Conservation (phyloP, 352 stramenopile genomes). For the Nothophytophthora sp. region DNA sequence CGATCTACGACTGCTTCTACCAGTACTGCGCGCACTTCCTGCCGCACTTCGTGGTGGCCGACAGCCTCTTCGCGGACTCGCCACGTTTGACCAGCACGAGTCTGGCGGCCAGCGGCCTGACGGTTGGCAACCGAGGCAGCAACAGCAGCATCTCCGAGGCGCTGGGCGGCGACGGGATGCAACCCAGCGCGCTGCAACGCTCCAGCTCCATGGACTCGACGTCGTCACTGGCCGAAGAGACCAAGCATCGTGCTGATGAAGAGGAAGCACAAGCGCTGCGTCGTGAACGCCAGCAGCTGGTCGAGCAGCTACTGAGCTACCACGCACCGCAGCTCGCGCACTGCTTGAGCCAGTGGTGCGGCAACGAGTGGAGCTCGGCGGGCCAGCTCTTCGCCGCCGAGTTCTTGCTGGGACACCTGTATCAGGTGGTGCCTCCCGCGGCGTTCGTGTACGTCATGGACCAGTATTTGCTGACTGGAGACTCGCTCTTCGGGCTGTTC, state of each 20-base stretch:
- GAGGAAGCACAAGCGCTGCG: slow-evolving; percentile 31
- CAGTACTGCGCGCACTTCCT: slow-evolving; percentile 79
- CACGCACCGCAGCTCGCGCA: slow-evolving; percentile 70
- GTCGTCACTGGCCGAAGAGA: slow-evolving; percentile 29
- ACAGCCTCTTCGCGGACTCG: slow-evolving; percentile 31
- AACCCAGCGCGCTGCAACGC: slow-evolving; percentile 12
- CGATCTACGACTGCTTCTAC: slow-evolving; percentile 88
- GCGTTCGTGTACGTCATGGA: slow-evolving; percentile 79
- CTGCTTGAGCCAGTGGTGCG: slow-evolving; percentile 73
- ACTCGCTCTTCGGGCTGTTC: slow-evolving; percentile 75
- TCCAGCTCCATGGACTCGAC: slow-evolving; percentile 43
- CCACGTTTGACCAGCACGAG: background rate
- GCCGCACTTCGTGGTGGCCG: slow-evolving; percentile 66
- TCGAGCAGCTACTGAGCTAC: slow-evolving; percentile 75
- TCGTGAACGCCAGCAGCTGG: slow-evolving; percentile 60
- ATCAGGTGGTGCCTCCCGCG: slow-evolving; percentile 56
- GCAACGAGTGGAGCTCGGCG: slow-evolving; percentile 64
- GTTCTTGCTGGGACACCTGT: slow-evolving; percentile 70
- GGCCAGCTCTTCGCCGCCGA: slow-evolving; percentile 51
- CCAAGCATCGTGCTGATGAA: slow-evolving; percentile 29
- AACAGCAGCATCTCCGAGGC: slow-evolving; percentile 33
- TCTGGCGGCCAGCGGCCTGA: slow-evolving; percentile 11
- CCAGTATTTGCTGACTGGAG: slow-evolving; percentile 72
- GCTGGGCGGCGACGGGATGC: slow-evolving; percentile 2
- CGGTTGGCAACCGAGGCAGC: slow-evolving; percentile 26